These are phyloP conservation scores for Zizania palustris DNA, from an alignment of 202 grass and related monocot species.

Conservation along the genomic window DNA sequence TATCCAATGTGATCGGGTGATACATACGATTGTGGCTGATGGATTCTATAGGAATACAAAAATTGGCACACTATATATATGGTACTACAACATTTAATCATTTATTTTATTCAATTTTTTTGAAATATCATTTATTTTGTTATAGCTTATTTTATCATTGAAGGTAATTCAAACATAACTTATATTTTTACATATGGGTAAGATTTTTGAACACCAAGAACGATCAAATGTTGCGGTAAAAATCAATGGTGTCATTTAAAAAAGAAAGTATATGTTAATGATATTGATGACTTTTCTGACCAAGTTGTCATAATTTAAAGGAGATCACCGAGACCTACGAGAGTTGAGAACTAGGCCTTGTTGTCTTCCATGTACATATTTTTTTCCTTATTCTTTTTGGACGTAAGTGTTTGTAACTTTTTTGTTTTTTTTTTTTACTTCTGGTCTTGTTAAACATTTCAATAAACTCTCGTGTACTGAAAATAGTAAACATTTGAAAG, in stretches of 20 bases:
- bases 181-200: too few species aligned
- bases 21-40: background rate
- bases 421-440: too few species aligned
- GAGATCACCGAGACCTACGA: background rate
- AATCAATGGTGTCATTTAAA: too few species aligned
- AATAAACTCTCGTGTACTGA: background rate
- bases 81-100: too few species aligned
- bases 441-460: background rate
- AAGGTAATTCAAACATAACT: too few species aligned
- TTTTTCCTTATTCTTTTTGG: background rate
- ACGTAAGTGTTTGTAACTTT: background rate
- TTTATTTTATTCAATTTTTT: too few species aligned
- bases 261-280: background rate
- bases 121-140: too few species aligned
- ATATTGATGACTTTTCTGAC: conserved; percentile 4
- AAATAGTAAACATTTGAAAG: background rate
- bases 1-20: background rate
- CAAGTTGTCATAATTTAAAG: background rate
- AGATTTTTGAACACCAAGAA: too few species aligned
- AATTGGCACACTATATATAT: background rate
- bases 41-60: too few species aligned
- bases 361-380: background rate
- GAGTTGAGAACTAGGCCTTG: too few species aligned
- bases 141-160: too few species aligned
- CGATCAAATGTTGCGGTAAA: too few species aligned